phyloP scores from a whole-genome alignment of 148 eudicot species.

The Fagopyrum esculentum region DNA sequence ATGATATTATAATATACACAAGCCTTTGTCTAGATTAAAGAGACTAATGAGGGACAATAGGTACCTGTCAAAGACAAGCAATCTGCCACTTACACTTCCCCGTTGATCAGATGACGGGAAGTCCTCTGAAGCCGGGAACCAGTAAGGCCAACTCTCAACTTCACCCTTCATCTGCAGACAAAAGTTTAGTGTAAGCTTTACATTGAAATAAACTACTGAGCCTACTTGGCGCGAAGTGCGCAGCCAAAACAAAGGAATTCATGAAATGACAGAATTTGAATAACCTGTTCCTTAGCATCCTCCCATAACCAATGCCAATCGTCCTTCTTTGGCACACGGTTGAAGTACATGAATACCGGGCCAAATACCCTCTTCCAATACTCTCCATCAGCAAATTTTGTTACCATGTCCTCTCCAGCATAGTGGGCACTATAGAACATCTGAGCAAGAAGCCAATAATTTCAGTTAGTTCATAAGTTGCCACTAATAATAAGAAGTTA shows the following conservation, averaged over 20 bases:
- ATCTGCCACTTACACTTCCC: conserved; percentile 54
- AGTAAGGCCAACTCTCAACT: conserved; percentile 78
- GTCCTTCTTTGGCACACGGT: conserved; percentile 33
- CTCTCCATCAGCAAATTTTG: conserved; percentile 66
- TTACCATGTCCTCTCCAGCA: conserved; percentile 65
- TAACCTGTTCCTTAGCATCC: conserved; percentile 68
- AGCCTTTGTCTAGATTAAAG: neutral
- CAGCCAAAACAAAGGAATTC: no score
- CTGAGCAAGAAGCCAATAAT: conserved; percentile 23
- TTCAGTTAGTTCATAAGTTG: neutral
- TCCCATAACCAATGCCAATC: conserved; percentile 76
- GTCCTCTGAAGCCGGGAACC: conserved; percentile 72
- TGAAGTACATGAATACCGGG: conserved; percentile 82
- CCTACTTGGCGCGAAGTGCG: no score
- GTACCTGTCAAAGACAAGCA: conserved; percentile 59
- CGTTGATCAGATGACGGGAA: conserved; percentile 61
- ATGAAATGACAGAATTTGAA: no score
- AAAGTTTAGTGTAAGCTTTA: neutral
- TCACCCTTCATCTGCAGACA: conserved; percentile 36
- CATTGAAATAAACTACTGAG: neutral
- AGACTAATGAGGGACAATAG: neutral
- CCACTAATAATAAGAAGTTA: neutral
- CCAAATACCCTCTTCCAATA: conserved; percentile 94
- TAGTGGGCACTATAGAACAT: conserved; percentile 83
- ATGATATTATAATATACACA: neutral